Evolutionary conservation across 306 rosid genomes (phyloP), one percentile per base, ranked within the genome.

Genomic region (Astragalus glycyphyllos): DNA sequence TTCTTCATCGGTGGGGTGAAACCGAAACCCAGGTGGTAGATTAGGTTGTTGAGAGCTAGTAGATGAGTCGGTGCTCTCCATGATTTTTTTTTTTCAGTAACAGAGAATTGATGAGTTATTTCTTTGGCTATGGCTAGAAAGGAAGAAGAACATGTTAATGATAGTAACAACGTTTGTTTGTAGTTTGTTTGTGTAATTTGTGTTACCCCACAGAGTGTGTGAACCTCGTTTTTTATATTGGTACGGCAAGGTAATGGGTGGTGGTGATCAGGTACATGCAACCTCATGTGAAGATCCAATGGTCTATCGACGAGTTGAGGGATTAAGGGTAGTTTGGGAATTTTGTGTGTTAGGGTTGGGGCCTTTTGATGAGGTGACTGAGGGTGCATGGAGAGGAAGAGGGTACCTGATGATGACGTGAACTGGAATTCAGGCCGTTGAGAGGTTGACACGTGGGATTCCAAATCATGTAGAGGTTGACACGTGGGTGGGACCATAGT

Each of bases 1-100:
- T 80, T 94, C 98, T 40, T 94, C 98, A 29, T 94, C 98, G 9
- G 98, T 94, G 5, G 98, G 98, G 73, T 94, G 98, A 83, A 94
- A 94, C 8, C 97, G 92, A 44, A 94, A 94, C 3, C 98, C 98
- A 0, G 97, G 97, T 2, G 97, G 96, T 1, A 94, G 89, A 57
- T 87, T 86, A 12, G 97, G 98, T 65, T 80, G 92, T 7, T 85
- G 90, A 0, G 93, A 81, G 8, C 85, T 87, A 2, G 82, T 73
- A 8, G 92, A 91, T 0, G 97, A 91, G 79, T 91, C 91, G 4
- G 96, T 87, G 83, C 92, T 89, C 80, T 91, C 99, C 99, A 94
- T 94, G 16, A 4, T 49, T 32, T 9, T 9, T 13, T 15, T 41
- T 0, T 41, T 10, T 49, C 31, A 40, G 11, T 42, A 10, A 4